Conservation (phyloP, 192 early-diverging fungal genomes). For the Coemansia sp. region DNA sequence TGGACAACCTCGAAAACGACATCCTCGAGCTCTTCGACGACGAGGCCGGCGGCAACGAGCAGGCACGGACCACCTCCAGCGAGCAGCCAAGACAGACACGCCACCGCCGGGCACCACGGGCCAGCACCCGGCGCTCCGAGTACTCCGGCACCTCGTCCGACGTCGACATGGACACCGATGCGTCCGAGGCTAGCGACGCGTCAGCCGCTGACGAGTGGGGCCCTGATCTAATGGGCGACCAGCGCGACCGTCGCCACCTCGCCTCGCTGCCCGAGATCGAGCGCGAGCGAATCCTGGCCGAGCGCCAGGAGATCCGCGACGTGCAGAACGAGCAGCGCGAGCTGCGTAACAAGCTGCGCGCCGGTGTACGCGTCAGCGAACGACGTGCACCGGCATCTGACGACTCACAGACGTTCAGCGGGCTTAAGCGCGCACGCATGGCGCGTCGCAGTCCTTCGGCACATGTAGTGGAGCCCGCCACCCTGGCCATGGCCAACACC, state of each 20-base stretch:
- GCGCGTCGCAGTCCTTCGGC: conserved; percentile 26
- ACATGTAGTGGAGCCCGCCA: conserved; percentile 33
- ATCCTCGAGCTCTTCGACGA: conserved; percentile 49
- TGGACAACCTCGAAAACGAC: conserved; percentile 46
- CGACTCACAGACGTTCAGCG: conserved; percentile 37
- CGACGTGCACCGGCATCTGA: conserved; percentile 2
- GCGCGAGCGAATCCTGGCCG: conserved; percentile 71
- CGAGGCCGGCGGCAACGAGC: conserved; percentile 20
- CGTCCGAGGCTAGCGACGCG: conserved; percentile 42
- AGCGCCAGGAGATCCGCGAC: conserved; percentile 64
- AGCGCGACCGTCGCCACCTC: conserved; percentile 60
- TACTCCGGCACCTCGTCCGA: conserved; percentile 33
- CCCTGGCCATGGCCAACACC: conserved; percentile 61
- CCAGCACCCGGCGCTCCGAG: conserved; percentile 15
- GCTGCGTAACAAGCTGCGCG: conserved; percentile 38
- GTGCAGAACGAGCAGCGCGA: conserved; percentile 44
- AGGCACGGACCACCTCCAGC: conserved; percentile 12
- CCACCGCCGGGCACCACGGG: conserved; percentile 17
- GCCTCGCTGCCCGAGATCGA: conserved; percentile 68
- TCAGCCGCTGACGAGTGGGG: conserved; percentile 67
- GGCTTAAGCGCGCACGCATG: conserved; percentile 60
- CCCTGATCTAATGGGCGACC: conserved; percentile 71
- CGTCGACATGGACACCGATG: conserved; percentile 32
- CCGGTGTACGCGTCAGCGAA: conserved; percentile 17
- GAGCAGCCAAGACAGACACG: conserved; percentile 2